Percentiles rank a stretch among this genome's conserved stretches.
Conservation (phyloP, 2,329 filamentous ascomycete genomes). For the Pseudocercospora crystallina region DNA sequence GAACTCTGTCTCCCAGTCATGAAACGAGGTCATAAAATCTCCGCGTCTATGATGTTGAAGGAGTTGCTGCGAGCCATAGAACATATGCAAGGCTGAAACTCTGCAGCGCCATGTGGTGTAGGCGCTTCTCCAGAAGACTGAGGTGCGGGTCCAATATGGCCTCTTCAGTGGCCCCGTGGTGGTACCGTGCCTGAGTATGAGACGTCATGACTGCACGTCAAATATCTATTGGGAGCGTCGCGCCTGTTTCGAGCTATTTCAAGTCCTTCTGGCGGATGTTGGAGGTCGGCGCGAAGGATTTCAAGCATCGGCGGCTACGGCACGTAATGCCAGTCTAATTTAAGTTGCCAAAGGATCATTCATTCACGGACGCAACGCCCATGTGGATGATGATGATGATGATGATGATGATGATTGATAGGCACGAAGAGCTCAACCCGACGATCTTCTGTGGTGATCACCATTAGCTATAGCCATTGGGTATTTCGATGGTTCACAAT, state of each 20-base stretch:
- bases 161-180: slow-evolving; percentile 19
- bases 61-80: slow-evolving; percentile 10
- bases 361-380: too few species aligned
- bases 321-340: slow-evolving; percentile 3
- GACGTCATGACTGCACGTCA: slow-evolving; percentile 22
- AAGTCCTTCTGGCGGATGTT: slow-evolving; percentile 8
- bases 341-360: neutral
- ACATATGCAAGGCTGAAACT: slow-evolving; percentile 23
- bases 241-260: slow-evolving; percentile 34
- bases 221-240: slow-evolving; percentile 24
- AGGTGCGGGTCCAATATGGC: slow-evolving; percentile 2
- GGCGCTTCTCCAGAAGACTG: slow-evolving; percentile 22
- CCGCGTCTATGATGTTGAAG: slow-evolving; percentile 11
- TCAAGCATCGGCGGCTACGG: slow-evolving; percentile 23
- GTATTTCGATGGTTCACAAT: too few species aligned
- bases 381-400: too few species aligned
- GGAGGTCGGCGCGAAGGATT: slow-evolving; percentile 18
- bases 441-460: too few species aligned
- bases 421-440: too few species aligned
- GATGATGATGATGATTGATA: too few species aligned
- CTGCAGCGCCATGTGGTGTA: slow-evolving; percentile 8
- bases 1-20: slow-evolving; percentile 3
- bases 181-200: slow-evolving; percentile 19
- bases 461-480: too few species aligned
- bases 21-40: slow-evolving; percentile 20